phyloP scores from a whole-genome alignment of 179 eudicot species.

The Carnegiea gigantea region DNA sequence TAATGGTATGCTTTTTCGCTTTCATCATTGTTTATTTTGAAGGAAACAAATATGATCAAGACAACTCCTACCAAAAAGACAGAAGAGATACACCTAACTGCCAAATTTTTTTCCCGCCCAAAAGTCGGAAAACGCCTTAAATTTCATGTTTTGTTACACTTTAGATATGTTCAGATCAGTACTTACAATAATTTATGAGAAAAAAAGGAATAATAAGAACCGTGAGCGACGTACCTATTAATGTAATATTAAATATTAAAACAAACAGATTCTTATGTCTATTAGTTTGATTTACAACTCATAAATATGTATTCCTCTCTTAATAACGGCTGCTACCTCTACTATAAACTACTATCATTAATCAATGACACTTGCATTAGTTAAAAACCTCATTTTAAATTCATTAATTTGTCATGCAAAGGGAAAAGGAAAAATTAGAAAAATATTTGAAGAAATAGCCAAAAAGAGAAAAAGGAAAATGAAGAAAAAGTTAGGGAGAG shows the following conservation, averaged over 20 bases:
- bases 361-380: background rate
- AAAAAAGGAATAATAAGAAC: too few relatives aligned
- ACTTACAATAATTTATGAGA: too few relatives aligned
- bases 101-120: too few relatives aligned
- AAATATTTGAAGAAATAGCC: background rate
- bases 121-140: too few relatives aligned
- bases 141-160: too few relatives aligned
- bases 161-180: too few relatives aligned
- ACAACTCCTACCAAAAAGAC: too few relatives aligned
- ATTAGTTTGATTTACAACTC: background rate
- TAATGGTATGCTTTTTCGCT: background rate
- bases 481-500: background rate
- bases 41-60: background rate
- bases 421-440: background rate
- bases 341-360: background rate
- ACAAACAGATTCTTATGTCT: too few relatives aligned
- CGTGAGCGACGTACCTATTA: too few relatives aligned
- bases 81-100: background rate
- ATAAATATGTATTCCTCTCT: background rate
- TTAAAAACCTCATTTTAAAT: background rate
- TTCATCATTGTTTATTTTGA: background rate
- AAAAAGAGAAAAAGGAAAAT: background rate
- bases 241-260: too few relatives aligned
- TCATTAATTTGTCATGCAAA: background rate
- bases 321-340: background rate